Evolutionary conservation across 208 protist species (phyloP).

Genomic region (Acanthamoeba royreba): DNA sequence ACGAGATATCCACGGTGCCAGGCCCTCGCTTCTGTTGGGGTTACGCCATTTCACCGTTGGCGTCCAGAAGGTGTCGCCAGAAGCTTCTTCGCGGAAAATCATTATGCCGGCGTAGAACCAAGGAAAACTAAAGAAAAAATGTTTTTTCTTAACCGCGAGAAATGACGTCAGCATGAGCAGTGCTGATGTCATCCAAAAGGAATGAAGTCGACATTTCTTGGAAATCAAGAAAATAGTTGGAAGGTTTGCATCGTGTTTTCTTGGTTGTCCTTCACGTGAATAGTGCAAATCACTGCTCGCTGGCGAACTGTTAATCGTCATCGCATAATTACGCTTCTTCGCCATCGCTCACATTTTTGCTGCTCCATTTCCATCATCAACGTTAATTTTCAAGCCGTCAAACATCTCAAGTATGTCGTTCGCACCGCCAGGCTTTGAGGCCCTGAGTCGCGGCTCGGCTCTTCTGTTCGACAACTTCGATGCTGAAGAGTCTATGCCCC

Average conservation of each 20-base stretch:
- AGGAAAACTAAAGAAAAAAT: background rate
- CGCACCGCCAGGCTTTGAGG: constrained; percentile 11
- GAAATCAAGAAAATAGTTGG: background rate
- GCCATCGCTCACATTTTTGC: too few relatives aligned
- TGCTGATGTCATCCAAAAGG: background rate
- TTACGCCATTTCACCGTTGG: background rate
- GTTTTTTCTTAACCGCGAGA: background rate
- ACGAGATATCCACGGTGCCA: too few relatives aligned
- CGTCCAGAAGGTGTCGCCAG: background rate
- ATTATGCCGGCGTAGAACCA: background rate
- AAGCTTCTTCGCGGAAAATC: background rate
- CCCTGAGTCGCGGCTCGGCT: background rate
- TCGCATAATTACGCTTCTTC: too few relatives aligned
- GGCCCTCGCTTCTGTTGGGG: background rate
- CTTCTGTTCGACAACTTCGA: constrained; percentile 38
- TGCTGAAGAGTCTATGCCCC: background rate
- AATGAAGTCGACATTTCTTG: too few relatives aligned
- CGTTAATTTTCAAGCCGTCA: background rate
- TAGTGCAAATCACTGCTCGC: too few relatives aligned
- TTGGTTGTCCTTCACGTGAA: too few relatives aligned
- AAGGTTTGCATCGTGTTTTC: too few relatives aligned
- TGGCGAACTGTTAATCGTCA: too few relatives aligned
- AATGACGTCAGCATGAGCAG: background rate
- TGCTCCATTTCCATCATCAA: too few relatives aligned
- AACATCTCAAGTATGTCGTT: background rate